These are phyloP conservation scores for Lichtheimia ramosa DNA, from an alignment of 371 early-diverging fungal species.

Conservation along the genomic window DNA sequence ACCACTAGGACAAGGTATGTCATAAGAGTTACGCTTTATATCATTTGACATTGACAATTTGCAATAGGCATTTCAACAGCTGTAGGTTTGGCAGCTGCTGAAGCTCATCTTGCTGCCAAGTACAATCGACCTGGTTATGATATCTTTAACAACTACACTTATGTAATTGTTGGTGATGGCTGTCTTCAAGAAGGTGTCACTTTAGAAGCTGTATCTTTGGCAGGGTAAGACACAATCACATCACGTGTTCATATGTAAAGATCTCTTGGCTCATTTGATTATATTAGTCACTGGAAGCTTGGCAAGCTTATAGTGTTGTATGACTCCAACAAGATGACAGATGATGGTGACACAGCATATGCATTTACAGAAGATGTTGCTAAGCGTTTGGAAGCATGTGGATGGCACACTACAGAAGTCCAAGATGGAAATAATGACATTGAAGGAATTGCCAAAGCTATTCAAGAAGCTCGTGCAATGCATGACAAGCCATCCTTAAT, in stretches of 20 bases:
- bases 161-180: slow-evolving; percentile 94
- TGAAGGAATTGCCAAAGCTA: slow-evolving; percentile 69
- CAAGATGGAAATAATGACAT: slow-evolving; percentile 84
- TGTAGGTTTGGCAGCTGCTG: slow-evolving; percentile 95
- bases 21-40: background rate
- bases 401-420: slow-evolving; percentile 88
- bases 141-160: slow-evolving; percentile 87
- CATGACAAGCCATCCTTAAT: slow-evolving; percentile 87
- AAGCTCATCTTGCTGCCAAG: slow-evolving; percentile 86
- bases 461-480: slow-evolving; percentile 78
- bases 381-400: slow-evolving; percentile 89
- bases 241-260: background rate
- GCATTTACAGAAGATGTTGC: slow-evolving; percentile 94
- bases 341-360: slow-evolving; percentile 90
- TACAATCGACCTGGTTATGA: slow-evolving; percentile 85
- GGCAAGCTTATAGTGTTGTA: slow-evolving; percentile 91
- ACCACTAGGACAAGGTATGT: slow-evolving; percentile 96
- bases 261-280: background rate
- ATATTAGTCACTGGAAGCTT: slow-evolving; percentile 80
- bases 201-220: slow-evolving; percentile 95
- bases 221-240: slow-evolving; percentile 86
- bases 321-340: slow-evolving; percentile 96
- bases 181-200: slow-evolving; percentile 99
- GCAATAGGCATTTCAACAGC: slow-evolving; percentile 72
- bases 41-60: background rate